These are phyloP conservation scores for Hyphopichia fennica DNA, from an alignment of 1,139 yeast genomes.

Conservation along the genomic window DNA sequence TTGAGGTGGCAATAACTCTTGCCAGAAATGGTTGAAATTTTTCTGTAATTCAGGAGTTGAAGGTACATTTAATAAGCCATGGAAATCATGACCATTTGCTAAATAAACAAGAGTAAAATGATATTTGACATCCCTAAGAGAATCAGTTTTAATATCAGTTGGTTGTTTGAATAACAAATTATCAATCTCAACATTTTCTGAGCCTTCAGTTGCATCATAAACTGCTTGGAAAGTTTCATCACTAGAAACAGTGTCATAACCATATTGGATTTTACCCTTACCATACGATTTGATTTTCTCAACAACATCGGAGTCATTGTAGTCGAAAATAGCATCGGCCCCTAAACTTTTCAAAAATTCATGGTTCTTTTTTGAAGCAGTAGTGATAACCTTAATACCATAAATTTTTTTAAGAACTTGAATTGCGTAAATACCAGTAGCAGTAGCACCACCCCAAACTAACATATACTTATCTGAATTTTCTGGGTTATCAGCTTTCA, in stretches of 20 bases:
- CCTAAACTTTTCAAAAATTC: conserved; percentile 48
- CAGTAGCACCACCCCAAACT: conserved; percentile 65
- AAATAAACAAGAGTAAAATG: conserved; percentile 34
- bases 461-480: conserved; percentile 25
- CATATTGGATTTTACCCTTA: conserved; percentile 46
- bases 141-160: conserved; percentile 5
- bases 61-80: conserved; percentile 7
- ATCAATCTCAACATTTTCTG: conserved; percentile 17
- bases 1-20: conserved; percentile 8
- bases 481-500: conserved; percentile 8
- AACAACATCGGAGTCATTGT: conserved; percentile 53
- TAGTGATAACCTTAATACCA: conserved; percentile 55
- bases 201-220: conserved; percentile 42
- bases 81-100: conserved; percentile 26
- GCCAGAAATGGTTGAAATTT: conserved; percentile 11
- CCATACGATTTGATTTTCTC: conserved; percentile 47
- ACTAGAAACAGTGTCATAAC: conserved; percentile 54
- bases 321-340: conserved; percentile 62
- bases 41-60: conserved; percentile 9
- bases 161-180: conserved; percentile 10
- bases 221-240: conserved; percentile 40
- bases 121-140: conserved; percentile 5
- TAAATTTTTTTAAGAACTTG: conserved; percentile 52
- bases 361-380: conserved; percentile 51
- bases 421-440: conserved; percentile 55